Base-by-base conservation (phyloP, 352 stramenopile species). In the Globisporangium nagaii region DNA sequence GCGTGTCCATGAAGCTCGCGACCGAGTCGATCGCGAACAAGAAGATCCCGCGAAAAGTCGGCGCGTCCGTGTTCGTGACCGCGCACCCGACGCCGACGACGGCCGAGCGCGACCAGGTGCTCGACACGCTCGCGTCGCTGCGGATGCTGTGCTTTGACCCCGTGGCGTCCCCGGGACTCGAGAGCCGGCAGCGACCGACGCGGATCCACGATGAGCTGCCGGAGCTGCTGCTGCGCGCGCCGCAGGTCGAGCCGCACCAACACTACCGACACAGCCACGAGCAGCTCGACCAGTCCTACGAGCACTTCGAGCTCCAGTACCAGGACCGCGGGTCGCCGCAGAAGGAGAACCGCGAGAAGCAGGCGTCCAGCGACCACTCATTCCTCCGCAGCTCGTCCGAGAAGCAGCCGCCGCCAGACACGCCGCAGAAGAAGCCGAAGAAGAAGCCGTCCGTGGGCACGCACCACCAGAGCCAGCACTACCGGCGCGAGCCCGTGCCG, bases 1-100 rank as follows among this genome's bases (percentile, higher is more conserved):
- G 79, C 20, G 71, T 90, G 19, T 84, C 73, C 30, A 90, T 85
- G 69, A 90, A 90, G 53, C 63, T 90, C 35, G 75, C 70, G 35
- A 86, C 80, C n/a, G 75, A 79, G 59, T 63, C 67, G 3, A 74
- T 90, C 42, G 77, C 71, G 17, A 63, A 69, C 30, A 69, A 70
- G 43, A 77, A 78, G 60, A 82, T 90, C 54, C 77, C 77, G 13
- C 74, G 62, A 30, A 88, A 87, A 45, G 69, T 88, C 11, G 78
- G 78, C n/a, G 75, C 72, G 12, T 84, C 75, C 1, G 76, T 82
- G 24, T 88, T 83, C 55, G 71, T 86, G 39, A 55, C 65, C 27
- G 62, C 66, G 31, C 55, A 73, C 13, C 71, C 71, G 31, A 39
- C 64, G 34, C 70, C 68, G 3, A 79, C 36, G 34, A 45, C 63